phyloP scores from a whole-genome alignment of 345 rosid species.

The Corymbia maculata region DNA sequence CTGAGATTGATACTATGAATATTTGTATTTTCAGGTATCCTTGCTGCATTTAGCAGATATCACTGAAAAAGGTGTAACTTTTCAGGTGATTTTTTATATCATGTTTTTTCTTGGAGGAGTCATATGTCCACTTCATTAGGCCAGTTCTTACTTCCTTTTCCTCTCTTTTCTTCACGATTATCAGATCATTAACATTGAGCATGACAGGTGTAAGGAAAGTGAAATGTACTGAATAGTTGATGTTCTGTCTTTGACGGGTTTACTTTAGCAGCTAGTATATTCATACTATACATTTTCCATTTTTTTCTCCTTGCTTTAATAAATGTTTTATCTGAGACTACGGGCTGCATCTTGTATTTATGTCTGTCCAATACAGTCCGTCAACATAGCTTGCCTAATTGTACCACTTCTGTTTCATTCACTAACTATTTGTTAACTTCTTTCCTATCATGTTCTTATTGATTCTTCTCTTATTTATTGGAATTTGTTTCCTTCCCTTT shows the following conservation, averaged over 20 bases:
- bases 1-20: neutral
- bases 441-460: neutral
- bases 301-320: slow-evolving; percentile 3
- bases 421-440: neutral
- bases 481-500: neutral
- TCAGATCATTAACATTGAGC: neutral
- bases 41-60: slow-evolving; percentile 74
- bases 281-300: neutral
- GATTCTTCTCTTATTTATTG: neutral
- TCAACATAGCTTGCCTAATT: neutral
- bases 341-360: neutral
- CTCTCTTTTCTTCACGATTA: neutral
- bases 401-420: neutral
- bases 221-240: neutral
- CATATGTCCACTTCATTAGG: neutral
- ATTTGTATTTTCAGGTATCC: slow-evolving; percentile 42
- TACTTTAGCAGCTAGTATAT: neutral
- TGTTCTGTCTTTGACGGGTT: neutral
- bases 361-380: neutral
- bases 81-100: slow-evolving; percentile 36
- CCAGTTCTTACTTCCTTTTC: neutral
- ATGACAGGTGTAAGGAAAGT: neutral
- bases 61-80: slow-evolving; percentile 70
- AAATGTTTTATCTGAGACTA: slow-evolving; percentile 1
- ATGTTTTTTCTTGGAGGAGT: neutral